Base-by-base conservation (phyloP, 192 early-diverging fungal genomes). In the Entomortierella lignicola region DNA sequence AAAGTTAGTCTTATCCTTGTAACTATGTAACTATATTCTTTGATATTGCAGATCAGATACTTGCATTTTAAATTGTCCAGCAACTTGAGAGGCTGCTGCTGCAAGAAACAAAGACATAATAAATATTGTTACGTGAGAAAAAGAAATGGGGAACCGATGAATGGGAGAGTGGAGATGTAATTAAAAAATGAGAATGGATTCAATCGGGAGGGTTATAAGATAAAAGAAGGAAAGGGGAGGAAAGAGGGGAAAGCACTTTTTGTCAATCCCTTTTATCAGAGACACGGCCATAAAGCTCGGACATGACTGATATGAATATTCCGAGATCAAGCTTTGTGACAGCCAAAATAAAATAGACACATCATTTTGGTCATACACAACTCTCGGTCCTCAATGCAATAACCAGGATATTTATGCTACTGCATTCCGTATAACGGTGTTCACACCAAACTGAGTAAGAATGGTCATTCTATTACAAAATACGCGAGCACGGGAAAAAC, bases 51-150 rank as follows among this genome's bases (percentile, higher is more conserved):
- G 26, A 17, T 20, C 0, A 39, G 26, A 43, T 27, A 72, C 64
- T 56, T 70, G 43, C 75, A 69, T 79, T 70, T 70, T 79, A 17
- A 79, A 54, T 29, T 79, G 75, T 10, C 75, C 68, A 30, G 68
- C 75, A 42, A 62, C 75, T 50, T 79, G 75, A 4, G 60, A 42
- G 25, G 75, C 67, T n/a, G 75, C 75, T 31, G 68, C 75, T 26
- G 75, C 63, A 31, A 79, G 66, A 34, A 79, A 70, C 13, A 57
- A 55, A 15, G 75, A 79, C 75, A 79, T 79, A 26, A 23, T 66
- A 6, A 29, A 54, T 48, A 52, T 32, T 20, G 60, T 60, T 56
- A n/a, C 20, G 20, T 23, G 18, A 23, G 34, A 52, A 32, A 43
- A 27, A 17, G 29, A 30, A 43, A 37, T 17, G 12, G 23, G n/a